These are phyloP conservation scores for Anisodus tanguticus DNA, from an alignment of 257 asterid genomes.

Conservation along the genomic window DNA sequence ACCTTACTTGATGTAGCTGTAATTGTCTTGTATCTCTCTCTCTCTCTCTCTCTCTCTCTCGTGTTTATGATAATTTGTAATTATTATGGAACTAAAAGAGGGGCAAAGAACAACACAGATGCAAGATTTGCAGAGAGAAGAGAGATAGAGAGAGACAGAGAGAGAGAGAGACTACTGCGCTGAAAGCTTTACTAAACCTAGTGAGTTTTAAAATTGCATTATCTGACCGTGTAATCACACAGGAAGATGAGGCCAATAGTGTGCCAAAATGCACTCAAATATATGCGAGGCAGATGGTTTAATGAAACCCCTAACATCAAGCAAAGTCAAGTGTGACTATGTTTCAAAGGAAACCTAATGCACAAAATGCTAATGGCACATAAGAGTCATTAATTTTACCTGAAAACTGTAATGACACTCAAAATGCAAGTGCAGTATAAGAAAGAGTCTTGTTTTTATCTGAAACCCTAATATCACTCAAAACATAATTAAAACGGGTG, in stretches of 20 bases:
- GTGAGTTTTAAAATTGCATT: constrained; percentile 16
- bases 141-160: not conserved
- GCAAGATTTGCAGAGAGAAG: constrained; percentile 22
- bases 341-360: not conserved
- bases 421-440: not conserved
- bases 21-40: not conserved
- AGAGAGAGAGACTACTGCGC: not conserved
- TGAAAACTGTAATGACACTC: not conserved
- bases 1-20: constrained; percentile 14
- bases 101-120: not conserved
- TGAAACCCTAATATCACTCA: not conserved
- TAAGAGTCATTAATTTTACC: not conserved
- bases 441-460: not conserved
- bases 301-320: not conserved
- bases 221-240: constrained; percentile 11
- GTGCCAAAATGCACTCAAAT: constrained; percentile 11
- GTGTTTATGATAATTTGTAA: not conserved
- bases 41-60: not conserved
- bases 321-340: not conserved
- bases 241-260: constrained; percentile 5
- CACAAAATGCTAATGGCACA: not conserved
- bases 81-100: not conserved
- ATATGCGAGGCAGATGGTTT: constrained; percentile 11
- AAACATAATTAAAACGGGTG: not conserved
- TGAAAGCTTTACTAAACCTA: not conserved